These are phyloP conservation scores for Globisporangium parvum DNA, from an alignment of 352 stramenopile genomes.

Conservation along the genomic window DNA sequence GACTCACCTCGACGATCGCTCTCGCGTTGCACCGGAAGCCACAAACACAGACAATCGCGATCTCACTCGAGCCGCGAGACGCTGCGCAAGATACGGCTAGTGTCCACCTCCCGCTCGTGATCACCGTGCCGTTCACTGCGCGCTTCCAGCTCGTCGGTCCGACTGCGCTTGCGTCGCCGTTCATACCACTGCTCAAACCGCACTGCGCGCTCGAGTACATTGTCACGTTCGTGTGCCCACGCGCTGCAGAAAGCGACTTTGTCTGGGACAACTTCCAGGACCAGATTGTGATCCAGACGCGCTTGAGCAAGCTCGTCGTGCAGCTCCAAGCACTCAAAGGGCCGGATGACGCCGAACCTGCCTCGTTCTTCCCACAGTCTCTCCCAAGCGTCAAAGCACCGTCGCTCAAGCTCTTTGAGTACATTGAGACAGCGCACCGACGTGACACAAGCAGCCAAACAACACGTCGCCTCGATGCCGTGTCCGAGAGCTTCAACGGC, in stretches of 20 bases:
- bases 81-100: background rate
- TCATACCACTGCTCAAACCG: constrained; percentile 23
- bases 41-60: constrained; percentile 7
- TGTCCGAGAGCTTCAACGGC: constrained; percentile 33
- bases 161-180: constrained; percentile 2
- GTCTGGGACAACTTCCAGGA: constrained; percentile 64
- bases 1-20: too few relatives aligned
- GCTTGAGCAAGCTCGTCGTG: constrained; percentile 41
- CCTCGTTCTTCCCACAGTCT: constrained; percentile 21
- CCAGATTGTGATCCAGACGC: constrained; percentile 52
- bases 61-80: constrained; percentile 8
- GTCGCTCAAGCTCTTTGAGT: constrained; percentile 48
- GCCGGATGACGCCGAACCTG: background rate
- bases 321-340: constrained; percentile 27
- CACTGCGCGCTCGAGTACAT: constrained; percentile 17
- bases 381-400: constrained; percentile 35
- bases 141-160: constrained; percentile 31
- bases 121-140: constrained; percentile 40
- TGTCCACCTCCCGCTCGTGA: constrained; percentile 28
- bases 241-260: constrained; percentile 35
- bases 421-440: constrained; percentile 27
- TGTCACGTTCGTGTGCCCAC: constrained; percentile 34
- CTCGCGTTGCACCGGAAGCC: too few relatives aligned
- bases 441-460: background rate
- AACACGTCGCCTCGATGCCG: background rate